Evolutionary conservation across 257 asterid species (phyloP).

Genomic region (Petunia axillaris): DNA sequence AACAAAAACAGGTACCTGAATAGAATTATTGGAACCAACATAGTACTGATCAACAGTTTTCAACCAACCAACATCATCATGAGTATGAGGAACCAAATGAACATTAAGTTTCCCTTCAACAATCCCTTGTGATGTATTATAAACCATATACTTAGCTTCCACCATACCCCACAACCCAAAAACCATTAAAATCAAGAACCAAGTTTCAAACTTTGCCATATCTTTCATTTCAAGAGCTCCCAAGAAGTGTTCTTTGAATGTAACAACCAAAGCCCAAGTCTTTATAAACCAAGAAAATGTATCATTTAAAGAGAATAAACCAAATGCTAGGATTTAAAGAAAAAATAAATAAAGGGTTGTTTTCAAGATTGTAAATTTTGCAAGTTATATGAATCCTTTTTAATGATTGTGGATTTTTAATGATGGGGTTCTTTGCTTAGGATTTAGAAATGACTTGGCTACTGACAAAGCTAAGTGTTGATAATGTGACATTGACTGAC

Average conservation of each 20-base stretch:
- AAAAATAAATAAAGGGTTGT: background rate
- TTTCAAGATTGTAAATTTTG: constrained; percentile 1
- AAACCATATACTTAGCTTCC: constrained; percentile 73
- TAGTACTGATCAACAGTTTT: constrained; percentile 96
- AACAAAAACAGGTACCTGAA: constrained; percentile 58
- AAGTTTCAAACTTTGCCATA: constrained; percentile 43
- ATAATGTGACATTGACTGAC: background rate
- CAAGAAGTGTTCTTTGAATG: background rate
- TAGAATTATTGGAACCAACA: constrained; percentile 86
- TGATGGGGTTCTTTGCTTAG: constrained; percentile 6
- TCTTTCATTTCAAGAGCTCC: constrained; percentile 15
- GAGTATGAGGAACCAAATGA: constrained; percentile 94
- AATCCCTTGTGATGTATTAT: constrained; percentile 68
- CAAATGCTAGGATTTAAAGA: background rate
- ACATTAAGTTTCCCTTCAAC: constrained; percentile 80
- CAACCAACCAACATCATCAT: constrained; percentile 99
- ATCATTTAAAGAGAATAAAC: background rate
- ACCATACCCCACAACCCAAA: constrained; percentile 39
- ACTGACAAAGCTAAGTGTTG: constrained; percentile 9
- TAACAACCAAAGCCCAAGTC: background rate
- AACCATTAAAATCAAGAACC: constrained; percentile 40
- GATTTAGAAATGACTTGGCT: constrained; percentile 13
- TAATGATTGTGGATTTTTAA: constrained; percentile 23
- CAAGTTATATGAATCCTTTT: background rate
- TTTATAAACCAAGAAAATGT: background rate